Evolutionary conservation across 139 green algal genomes (phyloP), one percentile per base, ranked within the genome.

Genomic region (Chlamydomonas asymmetrica): DNA sequence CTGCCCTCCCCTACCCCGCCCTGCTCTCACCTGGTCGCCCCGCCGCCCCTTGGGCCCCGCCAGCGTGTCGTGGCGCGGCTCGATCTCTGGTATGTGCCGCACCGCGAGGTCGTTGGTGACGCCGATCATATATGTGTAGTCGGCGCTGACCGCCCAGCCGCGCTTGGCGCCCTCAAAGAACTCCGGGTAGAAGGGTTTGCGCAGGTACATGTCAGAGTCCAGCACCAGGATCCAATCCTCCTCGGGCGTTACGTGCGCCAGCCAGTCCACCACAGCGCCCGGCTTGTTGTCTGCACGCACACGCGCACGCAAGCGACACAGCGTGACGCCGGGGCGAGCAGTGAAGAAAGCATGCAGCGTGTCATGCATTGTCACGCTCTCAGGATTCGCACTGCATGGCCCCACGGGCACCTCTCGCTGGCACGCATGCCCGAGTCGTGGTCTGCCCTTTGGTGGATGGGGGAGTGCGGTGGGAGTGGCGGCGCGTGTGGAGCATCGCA

Each of bases 201-300:
- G 75, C 27, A 93, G 75, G 32, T 88, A 78, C 76, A 84, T 83
- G 56, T 87, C 81, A 23, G 73, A 82, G 50, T 87, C 81, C 60
- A 84, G 78, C 45, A 84, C 57, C 64, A 86, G 66, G 1, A 83
- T 50, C 76, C 76, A 86, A 13, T 86, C 66, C 66, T 86, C 81
- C 38, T 79, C 48, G 2, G 73, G 73, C 7, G 52, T 64, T 0
- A 76, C 60, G 25, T 88, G 78, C 63, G 80, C 45, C 45, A 90
- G 75, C 75, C 82, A 95, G 82, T 94, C 89, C 18, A 90, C 75
- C 38, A 95, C 90, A 7, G 91, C 91, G 10, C 88, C 84, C 0
- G 91, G 91, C 65, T 96, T 96, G 73, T 92, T 92, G 78, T 88
- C 90, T 2, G 62, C 62, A 0, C n/a, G n/a, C n/a, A n/a, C n/a